These are phyloP conservation scores for Umbelopsis sp. DNA, from an alignment of 371 early-diverging fungal species.

Conservation along the genomic window DNA sequence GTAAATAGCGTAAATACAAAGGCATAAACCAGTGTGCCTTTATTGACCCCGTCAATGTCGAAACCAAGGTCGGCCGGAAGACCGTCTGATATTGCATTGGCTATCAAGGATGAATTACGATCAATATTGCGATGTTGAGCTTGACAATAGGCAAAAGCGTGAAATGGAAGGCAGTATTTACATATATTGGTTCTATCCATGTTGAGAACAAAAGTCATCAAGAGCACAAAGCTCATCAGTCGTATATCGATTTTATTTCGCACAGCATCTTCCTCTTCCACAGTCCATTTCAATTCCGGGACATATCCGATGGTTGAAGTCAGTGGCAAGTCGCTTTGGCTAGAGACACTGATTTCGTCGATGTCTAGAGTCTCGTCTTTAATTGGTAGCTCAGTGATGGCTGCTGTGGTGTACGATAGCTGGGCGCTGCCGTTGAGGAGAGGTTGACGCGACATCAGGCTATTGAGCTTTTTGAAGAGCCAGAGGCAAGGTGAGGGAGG, in stretches of 20 bases:
- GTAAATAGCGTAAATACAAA: slow-evolving; percentile 42
- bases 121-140: not conserved
- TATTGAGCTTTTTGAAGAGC: not conserved
- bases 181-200: slow-evolving; percentile 54
- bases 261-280: slow-evolving; percentile 38
- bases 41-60: slow-evolving; percentile 41
- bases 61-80: slow-evolving; percentile 45
- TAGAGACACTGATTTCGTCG: slow-evolving; percentile 14
- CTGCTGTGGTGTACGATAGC: not conserved
- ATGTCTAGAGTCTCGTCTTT: not conserved
- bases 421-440: not conserved
- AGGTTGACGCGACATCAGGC: not conserved
- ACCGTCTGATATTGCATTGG: slow-evolving; percentile 52
- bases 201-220: slow-evolving; percentile 48
- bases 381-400: not conserved
- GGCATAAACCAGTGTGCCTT: slow-evolving; percentile 37
- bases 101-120: slow-evolving; percentile 20
- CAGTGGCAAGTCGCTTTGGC: slow-evolving; percentile 20
- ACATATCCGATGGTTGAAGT: slow-evolving; percentile 27
- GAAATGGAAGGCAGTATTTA: slow-evolving; percentile 25
- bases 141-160: not conserved
- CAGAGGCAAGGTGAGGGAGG: not conserved
- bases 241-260: slow-evolving; percentile 33
- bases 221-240: slow-evolving; percentile 39
- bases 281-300: slow-evolving; percentile 40